Conservation (phyloP, 1,139 yeast species). For the Hansenula anomala region DNA sequence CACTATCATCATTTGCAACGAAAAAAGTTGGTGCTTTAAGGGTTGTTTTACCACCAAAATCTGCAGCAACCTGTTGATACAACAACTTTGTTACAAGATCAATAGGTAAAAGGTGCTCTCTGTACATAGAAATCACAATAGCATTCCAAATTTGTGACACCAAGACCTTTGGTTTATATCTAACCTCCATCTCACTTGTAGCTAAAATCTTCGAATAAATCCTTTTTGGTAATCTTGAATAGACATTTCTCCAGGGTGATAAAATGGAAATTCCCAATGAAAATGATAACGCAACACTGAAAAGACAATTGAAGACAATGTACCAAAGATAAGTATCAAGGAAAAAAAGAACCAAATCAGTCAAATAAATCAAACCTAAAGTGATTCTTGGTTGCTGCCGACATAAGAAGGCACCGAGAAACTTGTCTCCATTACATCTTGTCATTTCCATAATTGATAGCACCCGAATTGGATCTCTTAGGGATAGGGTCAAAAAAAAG, state of each 20-base stretch:
- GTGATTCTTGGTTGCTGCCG: conserved; percentile 53
- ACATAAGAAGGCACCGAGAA: conserved; percentile 51
- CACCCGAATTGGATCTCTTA: conserved; percentile 74
- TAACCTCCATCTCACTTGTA: conserved; percentile 43
- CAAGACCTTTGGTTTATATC: conserved; percentile 41
- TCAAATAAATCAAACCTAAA: conserved; percentile 49
- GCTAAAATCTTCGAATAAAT: conserved; percentile 61
- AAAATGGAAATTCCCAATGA: conserved; percentile 73
- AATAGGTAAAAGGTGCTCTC: conserved; percentile 72
- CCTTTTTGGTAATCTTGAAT: conserved; percentile 69
- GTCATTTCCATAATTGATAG: conserved; percentile 53
- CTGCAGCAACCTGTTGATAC: conserved; percentile 45
- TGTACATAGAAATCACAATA: conserved; percentile 65
- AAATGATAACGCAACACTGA: conserved; percentile 67
- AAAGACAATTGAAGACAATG: conserved; percentile 70
- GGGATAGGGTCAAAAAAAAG: conserved; percentile 70
- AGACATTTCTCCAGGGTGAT: conserved; percentile 85
- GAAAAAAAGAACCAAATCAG: conserved; percentile 72
- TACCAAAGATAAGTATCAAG: conserved; percentile 90
- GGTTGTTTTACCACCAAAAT: conserved; percentile 28
- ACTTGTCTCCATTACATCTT: conserved; percentile 57
- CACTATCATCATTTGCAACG: conserved; percentile 69
- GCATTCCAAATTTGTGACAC: conserved; percentile 82
- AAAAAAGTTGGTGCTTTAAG: conserved; percentile 64
- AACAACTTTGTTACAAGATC: conserved; percentile 62